These are phyloP conservation scores for Pseudogymnoascus sp. DNA, from an alignment of 2,329 filamentous ascomycete genomes.

Conservation along the genomic window DNA sequence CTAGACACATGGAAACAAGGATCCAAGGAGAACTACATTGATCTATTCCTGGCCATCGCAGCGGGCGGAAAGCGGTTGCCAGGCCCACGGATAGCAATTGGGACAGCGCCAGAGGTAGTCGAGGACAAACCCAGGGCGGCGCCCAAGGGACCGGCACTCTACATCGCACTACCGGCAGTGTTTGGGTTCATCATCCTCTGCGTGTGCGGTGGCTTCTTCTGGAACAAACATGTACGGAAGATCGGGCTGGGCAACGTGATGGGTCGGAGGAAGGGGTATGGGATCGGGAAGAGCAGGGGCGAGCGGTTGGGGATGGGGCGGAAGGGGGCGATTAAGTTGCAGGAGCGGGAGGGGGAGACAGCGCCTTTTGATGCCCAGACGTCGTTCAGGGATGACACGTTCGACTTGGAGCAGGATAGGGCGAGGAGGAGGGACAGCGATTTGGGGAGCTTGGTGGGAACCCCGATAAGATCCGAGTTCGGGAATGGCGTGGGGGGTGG, in stretches of 20 bases:
- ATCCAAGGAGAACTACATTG: constrained; percentile 1
- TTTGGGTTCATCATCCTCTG: constrained; percentile 22
- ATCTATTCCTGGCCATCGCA: not conserved
- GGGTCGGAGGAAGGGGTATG: constrained; percentile 23
- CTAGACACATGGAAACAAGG: not conserved
- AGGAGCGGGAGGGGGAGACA: constrained; percentile 18
- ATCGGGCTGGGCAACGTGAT: constrained; percentile 26
- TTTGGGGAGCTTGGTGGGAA: constrained; percentile 21
- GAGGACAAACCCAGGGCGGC: constrained; percentile 10
- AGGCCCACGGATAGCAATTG: constrained; percentile 4
- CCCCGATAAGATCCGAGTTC: constrained; percentile 13
- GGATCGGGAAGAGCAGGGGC: constrained; percentile 21
- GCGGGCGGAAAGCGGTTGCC: not conserved
- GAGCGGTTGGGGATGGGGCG: constrained; percentile 22
- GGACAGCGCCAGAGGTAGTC: not conserved
- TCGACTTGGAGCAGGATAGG: not conserved
- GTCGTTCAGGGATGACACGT: not conserved
- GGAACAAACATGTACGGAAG: constrained; percentile 21
- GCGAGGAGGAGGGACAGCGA: constrained; percentile 16
- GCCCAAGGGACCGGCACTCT: constrained; percentile 21
- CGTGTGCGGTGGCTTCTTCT: constrained; percentile 18
- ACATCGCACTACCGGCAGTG: constrained; percentile 24
- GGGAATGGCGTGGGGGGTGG: not conserved
- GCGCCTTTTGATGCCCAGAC: constrained; percentile 20
- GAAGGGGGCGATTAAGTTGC: constrained; percentile 19